A percentile compares a stretch with the other conserved stretches of the same genome.
phyloP scores from a whole-genome alignment of 768 basidiomycete species.

The Boletus subparvulus region DNA sequence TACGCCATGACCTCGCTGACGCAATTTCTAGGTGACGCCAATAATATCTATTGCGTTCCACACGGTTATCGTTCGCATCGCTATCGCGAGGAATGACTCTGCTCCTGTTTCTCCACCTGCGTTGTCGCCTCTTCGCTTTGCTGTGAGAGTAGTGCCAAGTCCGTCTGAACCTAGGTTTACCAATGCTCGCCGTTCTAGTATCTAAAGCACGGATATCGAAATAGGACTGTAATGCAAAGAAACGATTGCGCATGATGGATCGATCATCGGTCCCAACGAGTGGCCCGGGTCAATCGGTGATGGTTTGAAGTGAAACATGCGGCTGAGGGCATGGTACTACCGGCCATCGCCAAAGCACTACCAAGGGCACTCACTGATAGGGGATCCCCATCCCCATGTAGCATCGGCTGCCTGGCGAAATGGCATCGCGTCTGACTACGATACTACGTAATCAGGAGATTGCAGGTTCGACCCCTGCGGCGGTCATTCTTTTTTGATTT shows the following conservation, averaged over 20 bases:
- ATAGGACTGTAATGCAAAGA: not conserved
- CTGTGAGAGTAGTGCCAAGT: not conserved
- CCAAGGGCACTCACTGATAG: not conserved
- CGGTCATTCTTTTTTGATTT: conserved; percentile 16
- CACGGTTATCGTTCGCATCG: conserved; percentile 19
- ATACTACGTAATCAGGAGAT: conserved; percentile 70
- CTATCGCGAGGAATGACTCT: conserved; percentile 8
- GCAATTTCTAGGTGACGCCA: conserved; percentile 12
- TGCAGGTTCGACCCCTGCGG: conserved; percentile 85
- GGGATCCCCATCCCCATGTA: accelerated
- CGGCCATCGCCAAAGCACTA: not conserved
- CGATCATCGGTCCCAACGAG: not conserved
- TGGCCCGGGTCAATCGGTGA: not conserved
- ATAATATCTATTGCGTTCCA: conserved; percentile 23
- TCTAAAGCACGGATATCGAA: not conserved
- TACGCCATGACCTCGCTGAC: not conserved
- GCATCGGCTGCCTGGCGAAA: conserved; percentile 79
- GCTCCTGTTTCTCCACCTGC: not conserved
- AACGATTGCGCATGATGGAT: not conserved
- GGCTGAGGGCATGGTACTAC: not conserved
- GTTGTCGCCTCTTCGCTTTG: conserved; percentile 20
- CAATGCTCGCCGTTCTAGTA: conserved; percentile 16
- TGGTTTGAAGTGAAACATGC: not conserved
- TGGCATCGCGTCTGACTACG: conserved; percentile 95
- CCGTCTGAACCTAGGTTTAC: not conserved